phyloP scores from a whole-genome alignment of 2,329 filamentous ascomycete species.

The Neonectria ditissima region DNA sequence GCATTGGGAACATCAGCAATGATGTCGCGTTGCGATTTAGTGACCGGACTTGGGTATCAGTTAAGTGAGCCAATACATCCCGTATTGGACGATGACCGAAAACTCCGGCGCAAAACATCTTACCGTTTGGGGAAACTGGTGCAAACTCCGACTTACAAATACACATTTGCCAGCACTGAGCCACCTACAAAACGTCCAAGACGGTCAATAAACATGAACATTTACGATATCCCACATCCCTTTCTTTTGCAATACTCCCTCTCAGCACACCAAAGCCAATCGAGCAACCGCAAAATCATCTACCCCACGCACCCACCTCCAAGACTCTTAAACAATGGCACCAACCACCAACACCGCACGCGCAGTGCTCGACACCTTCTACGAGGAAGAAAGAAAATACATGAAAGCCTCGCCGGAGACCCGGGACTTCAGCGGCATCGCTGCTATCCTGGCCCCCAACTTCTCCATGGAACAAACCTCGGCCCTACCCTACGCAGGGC shows the following conservation, averaged over 20 bases:
- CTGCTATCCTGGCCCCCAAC: slow-evolving; percentile 41
- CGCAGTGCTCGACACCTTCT: slow-evolving; percentile 49
- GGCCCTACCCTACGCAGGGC: slow-evolving; percentile 50
- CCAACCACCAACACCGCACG: slow-evolving; percentile 35
- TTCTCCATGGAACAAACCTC: slow-evolving; percentile 47
- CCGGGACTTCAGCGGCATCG: slow-evolving; percentile 49
- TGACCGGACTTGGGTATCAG: not conserved
- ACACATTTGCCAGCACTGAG: not conserved
- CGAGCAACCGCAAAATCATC: not conserved
- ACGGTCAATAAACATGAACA: not conserved
- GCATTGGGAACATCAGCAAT: not conserved
- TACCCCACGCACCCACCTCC: not conserved
- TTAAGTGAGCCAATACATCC: not conserved
- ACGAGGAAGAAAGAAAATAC: slow-evolving; percentile 50
- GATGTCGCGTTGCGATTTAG: not conserved
- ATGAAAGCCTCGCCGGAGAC: slow-evolving; percentile 46
- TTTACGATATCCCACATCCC: too few relatives aligned
- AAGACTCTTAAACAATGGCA: slow-evolving; percentile 1
- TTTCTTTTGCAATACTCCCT: not conserved
- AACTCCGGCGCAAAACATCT: not conserved
- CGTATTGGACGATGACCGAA: not conserved
- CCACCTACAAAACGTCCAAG: not conserved
- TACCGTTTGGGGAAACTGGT: not conserved
- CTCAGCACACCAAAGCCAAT: not conserved
- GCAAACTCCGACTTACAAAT: slow-evolving; percentile 3